Evolutionary conservation across 805 yeast species (phyloP).

Genomic region (Yarrowia alimentaria): DNA sequence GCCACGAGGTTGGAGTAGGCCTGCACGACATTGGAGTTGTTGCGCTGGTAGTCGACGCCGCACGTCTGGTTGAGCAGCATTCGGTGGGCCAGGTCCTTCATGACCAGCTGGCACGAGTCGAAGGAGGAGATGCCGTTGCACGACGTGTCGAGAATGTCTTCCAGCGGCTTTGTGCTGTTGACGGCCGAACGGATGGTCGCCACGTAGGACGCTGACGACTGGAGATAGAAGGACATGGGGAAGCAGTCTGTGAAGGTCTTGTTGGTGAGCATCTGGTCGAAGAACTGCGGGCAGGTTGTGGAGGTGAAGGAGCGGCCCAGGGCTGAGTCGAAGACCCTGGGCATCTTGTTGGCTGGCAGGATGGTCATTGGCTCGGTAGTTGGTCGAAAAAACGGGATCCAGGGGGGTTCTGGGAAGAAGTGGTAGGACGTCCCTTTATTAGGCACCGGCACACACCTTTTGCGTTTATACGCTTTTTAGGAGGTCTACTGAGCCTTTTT

Average conservation of each 20-base stretch:
- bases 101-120: constrained; percentile 31
- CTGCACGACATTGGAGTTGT: constrained; percentile 36
- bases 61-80: constrained; percentile 32
- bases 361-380: constrained; percentile 19
- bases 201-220: constrained; percentile 37
- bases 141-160: constrained; percentile 34
- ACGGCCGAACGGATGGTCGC: constrained; percentile 35
- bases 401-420: too few relatives aligned
- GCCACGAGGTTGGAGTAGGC: constrained; percentile 37
- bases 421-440: too few relatives aligned
- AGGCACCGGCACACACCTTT: too few relatives aligned
- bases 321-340: constrained; percentile 38
- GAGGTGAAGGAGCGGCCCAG: constrained; percentile 36
- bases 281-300: constrained; percentile 35
- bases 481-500: too few relatives aligned
- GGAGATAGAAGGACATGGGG: constrained; percentile 38
- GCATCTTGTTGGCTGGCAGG: constrained; percentile 27
- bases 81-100: constrained; percentile 32
- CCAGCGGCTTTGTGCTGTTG: constrained; percentile 29
- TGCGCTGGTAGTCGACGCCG: constrained; percentile 32
- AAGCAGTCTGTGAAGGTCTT: constrained; percentile 35
- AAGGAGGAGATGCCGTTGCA: constrained; percentile 34
- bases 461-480: too few relatives aligned
- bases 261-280: constrained; percentile 34
- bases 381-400: too few relatives aligned